Base-by-base conservation (phyloP, 768 basidiomycete species). In the Artomyces pyxidatus region DNA sequence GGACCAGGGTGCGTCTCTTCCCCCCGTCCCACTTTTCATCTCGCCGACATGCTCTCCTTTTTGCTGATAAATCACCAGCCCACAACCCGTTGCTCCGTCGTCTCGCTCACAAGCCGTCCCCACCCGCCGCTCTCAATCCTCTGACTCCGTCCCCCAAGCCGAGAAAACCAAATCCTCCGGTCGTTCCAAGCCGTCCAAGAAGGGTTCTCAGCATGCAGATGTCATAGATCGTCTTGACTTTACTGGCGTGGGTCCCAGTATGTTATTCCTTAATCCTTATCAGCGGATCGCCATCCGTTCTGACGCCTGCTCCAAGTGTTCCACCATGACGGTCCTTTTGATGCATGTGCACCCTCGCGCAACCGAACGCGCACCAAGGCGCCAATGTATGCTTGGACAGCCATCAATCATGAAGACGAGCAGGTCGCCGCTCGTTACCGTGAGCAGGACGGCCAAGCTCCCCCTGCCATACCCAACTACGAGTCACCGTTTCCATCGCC, bases 241-340 rank as follows among this genome's bases (percentile, higher is more conserved):
- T 51, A 85, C 85, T 16, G 84, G 89, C 59, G 85, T 89, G 37
- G 88, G 88, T 8, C 79, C 85, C 49, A 88, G 89, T 90, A 61
- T 55, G 88, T 77, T 40, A 53, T 50, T 28, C 53, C 29, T 27
- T 25, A 48, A 37, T 28, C 29, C 40, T 53, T 30, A 49, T 45
- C 45, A 45, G 50, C 47, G 41, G 37, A 59, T 42, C 44, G 58
- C 59, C 57, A 47, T 58, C 63, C 44, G 48, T 37, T 43, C 42
- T 51, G 40, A 37, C 37, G 25, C 29, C 29, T 27, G 30, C 5
- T 23, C 32, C 45, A 56, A 92, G 89, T 88, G 80, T 88, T 92
- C 68, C 89, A 93, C 61, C 89, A 93, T 60, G 90, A 92, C 59
- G 89, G 89, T 26, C 90, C 89, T 11, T 93, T 92, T 63, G 89